Evolutionary conservation across 2,329 filamentous ascomycete species (phyloP).

Genomic region (Nothopassalora personata): DNA sequence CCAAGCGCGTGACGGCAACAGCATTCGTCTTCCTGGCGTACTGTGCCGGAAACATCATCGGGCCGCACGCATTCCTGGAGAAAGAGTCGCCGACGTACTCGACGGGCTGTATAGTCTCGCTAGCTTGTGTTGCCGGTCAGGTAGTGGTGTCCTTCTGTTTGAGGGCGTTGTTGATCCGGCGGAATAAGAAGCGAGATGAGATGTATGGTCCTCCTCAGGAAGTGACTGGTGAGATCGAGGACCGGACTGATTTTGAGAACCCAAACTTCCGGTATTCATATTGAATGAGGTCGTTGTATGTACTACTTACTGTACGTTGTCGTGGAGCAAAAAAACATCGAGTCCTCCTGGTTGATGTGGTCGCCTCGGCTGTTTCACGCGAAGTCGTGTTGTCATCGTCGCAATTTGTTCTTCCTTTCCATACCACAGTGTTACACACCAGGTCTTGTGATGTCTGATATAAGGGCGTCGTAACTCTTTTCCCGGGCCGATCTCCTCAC

Average conservation of each 20-base stretch:
- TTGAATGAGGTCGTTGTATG: slow-evolving; percentile 4
- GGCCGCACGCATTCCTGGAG: slow-evolving; percentile 44
- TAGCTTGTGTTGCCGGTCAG: slow-evolving; percentile 44
- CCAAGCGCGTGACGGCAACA: slow-evolving; percentile 44
- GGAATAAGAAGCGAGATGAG: slow-evolving; percentile 39
- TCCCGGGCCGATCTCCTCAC: no score
- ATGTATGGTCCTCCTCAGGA: slow-evolving; percentile 17
- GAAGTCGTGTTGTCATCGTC: not conserved
- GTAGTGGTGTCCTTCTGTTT: slow-evolving; percentile 36
- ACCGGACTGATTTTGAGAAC: slow-evolving; percentile 40
- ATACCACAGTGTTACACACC: no score
- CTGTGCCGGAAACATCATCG: slow-evolving; percentile 46
- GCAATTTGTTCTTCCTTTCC: not conserved
- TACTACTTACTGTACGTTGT: no score
- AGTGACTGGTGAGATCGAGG: slow-evolving; percentile 25
- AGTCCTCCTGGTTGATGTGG: not conserved
- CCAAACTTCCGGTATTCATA: slow-evolving; percentile 25
- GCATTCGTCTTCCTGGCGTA: slow-evolving; percentile 44
- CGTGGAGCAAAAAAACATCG: not conserved
- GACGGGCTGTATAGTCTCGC: slow-evolving; percentile 49
- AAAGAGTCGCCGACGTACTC: slow-evolving; percentile 45
- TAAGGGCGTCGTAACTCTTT: no score
- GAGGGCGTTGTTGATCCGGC: slow-evolving; percentile 34
- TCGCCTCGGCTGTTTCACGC: not conserved
- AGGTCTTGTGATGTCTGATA: no score